These are phyloP conservation scores for Plasmodium falciparum DNA, from an alignment of 169 alveolate genomes.

Conservation along the genomic window DNA sequence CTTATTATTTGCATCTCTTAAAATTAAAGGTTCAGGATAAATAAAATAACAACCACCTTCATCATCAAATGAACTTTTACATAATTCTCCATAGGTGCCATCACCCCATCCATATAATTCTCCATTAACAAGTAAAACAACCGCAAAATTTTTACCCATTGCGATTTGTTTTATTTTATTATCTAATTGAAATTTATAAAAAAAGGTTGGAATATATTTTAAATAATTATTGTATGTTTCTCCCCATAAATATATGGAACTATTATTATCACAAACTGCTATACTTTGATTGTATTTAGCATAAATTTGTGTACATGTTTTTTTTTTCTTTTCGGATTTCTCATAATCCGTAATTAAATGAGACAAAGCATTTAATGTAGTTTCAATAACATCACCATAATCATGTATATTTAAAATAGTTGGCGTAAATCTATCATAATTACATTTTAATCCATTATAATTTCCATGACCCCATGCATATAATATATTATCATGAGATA, in stretches of 20 bases:
- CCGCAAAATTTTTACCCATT: constrained; percentile 83
- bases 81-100: constrained; percentile 86
- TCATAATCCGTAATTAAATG: constrained; percentile 70
- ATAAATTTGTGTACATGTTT: constrained; percentile 71
- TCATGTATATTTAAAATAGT: constrained; percentile 53
- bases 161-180: constrained; percentile 81
- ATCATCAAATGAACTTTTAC: constrained; percentile 43
- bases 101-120: constrained; percentile 86
- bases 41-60: constrained; percentile 74
- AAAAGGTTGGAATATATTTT: constrained; percentile 80
- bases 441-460: constrained; percentile 82
- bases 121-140: constrained; percentile 80
- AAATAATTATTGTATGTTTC: constrained; percentile 81
- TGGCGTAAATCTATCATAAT: constrained; percentile 53
- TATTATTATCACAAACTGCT: constrained; percentile 80
- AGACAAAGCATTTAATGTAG: constrained; percentile 49
- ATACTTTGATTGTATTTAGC: constrained; percentile 82
- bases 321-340: constrained; percentile 55
- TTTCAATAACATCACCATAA: constrained; percentile 76
- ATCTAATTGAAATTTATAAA: constrained; percentile 75
- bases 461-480: constrained; percentile 87
- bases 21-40: constrained; percentile 76
- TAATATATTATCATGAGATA: constrained; percentile 60
- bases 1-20: constrained; percentile 77
- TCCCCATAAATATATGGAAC: constrained; percentile 84